phyloP scores from a whole-genome alignment of 1,284 basidiomycete species.

The Lentinula novae-zelandiae region DNA sequence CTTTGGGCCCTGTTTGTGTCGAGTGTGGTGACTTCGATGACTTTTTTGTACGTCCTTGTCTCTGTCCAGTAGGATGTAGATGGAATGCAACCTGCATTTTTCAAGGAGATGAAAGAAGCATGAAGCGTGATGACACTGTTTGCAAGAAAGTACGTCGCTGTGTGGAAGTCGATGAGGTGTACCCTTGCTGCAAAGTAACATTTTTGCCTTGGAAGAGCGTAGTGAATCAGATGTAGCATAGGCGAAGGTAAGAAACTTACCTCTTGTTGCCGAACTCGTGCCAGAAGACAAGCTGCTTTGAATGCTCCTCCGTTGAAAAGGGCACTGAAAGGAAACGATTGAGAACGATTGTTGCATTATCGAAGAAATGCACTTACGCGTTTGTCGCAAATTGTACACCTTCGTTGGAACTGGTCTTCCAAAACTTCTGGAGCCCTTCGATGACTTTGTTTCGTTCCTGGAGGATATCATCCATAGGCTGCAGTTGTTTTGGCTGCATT shows the following conservation, averaged over 20 bases:
- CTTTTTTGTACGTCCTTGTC: conserved; percentile 21
- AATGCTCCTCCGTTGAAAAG: conserved; percentile 22
- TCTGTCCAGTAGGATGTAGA: conserved; percentile 40
- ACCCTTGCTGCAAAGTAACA: background rate
- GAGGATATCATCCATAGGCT: conserved; percentile 32
- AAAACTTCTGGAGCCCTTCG: conserved; percentile 12
- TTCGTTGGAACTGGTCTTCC: background rate
- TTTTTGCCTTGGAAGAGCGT: background rate
- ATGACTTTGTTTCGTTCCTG: conserved; percentile 27
- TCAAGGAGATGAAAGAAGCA: conserved; percentile 52
- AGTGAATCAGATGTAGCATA: background rate
- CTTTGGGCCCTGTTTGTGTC: conserved; percentile 29
- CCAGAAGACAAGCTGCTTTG: conserved; percentile 31
- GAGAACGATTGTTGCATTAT: background rate
- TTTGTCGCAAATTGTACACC: conserved; percentile 6
- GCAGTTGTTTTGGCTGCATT: conserved; percentile 59
- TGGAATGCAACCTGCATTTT: conserved; percentile 43
- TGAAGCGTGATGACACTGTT: conserved; percentile 41
- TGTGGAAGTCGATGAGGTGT: conserved; percentile 23
- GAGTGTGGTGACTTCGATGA: conserved; percentile 36
- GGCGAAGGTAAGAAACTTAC: background rate
- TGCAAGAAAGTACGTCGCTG: conserved; percentile 37
- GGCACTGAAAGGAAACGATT: background rate
- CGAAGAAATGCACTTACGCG: background rate
- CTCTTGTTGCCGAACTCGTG: conserved; percentile 20